Conservation (phyloP, 1,284 basidiomycete species). For the Prillingera fragicola region DNA sequence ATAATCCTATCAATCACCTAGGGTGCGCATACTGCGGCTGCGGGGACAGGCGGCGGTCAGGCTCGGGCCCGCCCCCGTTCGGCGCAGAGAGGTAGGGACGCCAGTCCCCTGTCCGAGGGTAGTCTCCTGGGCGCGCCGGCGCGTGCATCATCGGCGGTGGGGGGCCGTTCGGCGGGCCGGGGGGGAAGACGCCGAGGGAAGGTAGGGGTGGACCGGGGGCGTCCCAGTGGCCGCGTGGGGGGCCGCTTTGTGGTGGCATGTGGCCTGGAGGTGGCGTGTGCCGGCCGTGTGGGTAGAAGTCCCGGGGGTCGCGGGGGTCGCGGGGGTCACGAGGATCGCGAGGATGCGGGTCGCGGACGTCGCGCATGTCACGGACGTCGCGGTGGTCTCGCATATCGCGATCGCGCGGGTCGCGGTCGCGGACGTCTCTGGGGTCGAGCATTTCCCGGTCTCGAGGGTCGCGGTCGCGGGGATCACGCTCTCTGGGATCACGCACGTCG, state of each 20-base stretch:
- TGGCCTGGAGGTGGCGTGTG: no score
- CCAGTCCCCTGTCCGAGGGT: slow-evolving; percentile 12
- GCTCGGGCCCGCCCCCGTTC: slow-evolving; percentile 4
- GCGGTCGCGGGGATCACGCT: slow-evolving; percentile 1
- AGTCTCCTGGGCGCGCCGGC: slow-evolving; percentile 6
- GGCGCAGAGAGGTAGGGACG: slow-evolving; percentile 12
- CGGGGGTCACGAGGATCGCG: no score
- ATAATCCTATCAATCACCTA: no score
- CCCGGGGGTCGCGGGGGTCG: neutral
- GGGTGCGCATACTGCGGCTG: slow-evolving; percentile 8
- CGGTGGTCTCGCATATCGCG: slow-evolving; percentile 1
- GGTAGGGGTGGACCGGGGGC: slow-evolving; percentile 4
- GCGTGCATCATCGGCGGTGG: neutral
- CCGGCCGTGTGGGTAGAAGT: slow-evolving; percentile 1
- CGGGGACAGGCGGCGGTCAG: slow-evolving; percentile 3
- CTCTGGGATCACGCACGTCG: slow-evolving; percentile 4
- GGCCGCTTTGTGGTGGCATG: neutral
- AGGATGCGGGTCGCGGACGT: neutral
- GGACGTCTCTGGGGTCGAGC: neutral
- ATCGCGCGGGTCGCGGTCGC: no score
- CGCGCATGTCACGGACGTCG: slow-evolving; percentile 2
- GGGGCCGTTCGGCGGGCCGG: slow-evolving; percentile 1
- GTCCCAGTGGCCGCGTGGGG: slow-evolving; percentile 6
- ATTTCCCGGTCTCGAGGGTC: slow-evolving; percentile 4
- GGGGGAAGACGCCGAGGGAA: slow-evolving; percentile 13